A percentile compares a stretch with the other conserved stretches of the same genome.
Evolutionary conservation across 305 asterid genomes (phyloP).

Genomic region (Caryopteris hybrid): DNA sequence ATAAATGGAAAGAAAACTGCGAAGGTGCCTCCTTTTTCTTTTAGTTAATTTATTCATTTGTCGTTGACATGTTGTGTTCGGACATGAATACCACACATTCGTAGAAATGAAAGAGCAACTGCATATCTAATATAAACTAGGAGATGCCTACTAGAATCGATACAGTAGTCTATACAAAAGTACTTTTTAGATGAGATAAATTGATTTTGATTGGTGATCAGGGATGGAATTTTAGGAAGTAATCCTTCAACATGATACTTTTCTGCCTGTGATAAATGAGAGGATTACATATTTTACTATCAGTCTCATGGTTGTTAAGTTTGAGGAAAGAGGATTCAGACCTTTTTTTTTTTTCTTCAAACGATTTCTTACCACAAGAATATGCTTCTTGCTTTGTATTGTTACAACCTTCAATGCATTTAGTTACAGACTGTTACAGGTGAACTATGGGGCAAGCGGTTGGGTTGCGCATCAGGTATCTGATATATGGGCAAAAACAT

Average conservation of each 20-base stretch:
- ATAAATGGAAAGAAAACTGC: slow-evolving; percentile 68
- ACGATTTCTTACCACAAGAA: neutral
- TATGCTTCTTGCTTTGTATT: slow-evolving; percentile 7
- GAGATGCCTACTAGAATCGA: too few relatives aligned
- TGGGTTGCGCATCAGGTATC: slow-evolving; percentile 88
- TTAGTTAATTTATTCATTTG: neutral
- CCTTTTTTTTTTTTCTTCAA: neutral
- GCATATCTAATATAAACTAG: neutral
- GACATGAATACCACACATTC: neutral
- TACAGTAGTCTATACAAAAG: too few relatives aligned
- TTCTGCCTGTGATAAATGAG: too few relatives aligned
- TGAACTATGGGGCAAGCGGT: slow-evolving; percentile 69
- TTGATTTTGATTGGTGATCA: too few relatives aligned
- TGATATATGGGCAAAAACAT: slow-evolving; percentile 80
- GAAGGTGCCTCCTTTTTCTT: slow-evolving; percentile 33
- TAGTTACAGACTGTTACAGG: slow-evolving; percentile 65
- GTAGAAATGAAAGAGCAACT: neutral
- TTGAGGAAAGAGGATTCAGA: neutral
- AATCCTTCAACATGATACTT: too few relatives aligned
- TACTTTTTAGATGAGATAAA: too few relatives aligned
- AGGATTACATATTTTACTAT: too few relatives aligned
- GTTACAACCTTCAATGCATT: slow-evolving; percentile 53
- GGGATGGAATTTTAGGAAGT: too few relatives aligned
- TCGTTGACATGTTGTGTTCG: neutral
- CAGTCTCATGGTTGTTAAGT: neutral